Conservation (phyloP, 1,139 yeast genomes). For the Diutina ranongensis region DNA sequence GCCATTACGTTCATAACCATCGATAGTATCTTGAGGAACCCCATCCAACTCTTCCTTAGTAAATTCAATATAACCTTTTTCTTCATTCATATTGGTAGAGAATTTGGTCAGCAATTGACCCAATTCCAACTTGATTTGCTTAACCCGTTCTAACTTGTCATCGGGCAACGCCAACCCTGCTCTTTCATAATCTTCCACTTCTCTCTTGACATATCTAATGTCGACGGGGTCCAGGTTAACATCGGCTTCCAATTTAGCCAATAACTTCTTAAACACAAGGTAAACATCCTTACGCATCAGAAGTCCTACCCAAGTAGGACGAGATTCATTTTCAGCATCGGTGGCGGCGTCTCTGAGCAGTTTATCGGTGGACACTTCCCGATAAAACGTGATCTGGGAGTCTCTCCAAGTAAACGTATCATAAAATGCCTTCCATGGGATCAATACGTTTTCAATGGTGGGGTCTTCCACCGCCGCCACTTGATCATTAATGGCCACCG, state of each 20-base stretch:
- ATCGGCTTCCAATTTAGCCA: slow-evolving; percentile 18
- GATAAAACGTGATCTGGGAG: slow-evolving; percentile 50
- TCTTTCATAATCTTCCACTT: slow-evolving; percentile 43
- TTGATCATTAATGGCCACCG: slow-evolving; percentile 37
- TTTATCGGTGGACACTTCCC: slow-evolving; percentile 54
- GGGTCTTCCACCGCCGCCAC: slow-evolving; percentile 42
- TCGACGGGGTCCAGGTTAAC: slow-evolving; percentile 35
- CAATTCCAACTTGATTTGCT: slow-evolving; percentile 45
- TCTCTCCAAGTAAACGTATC: slow-evolving; percentile 33
- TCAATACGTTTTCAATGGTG: slow-evolving; percentile 42
- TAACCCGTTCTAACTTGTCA: slow-evolving; percentile 43
- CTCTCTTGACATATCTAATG: slow-evolving; percentile 43
- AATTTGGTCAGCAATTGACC: slow-evolving; percentile 47
- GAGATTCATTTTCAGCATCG: slow-evolving; percentile 45
- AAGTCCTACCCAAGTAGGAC: slow-evolving; percentile 50
- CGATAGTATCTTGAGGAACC: slow-evolving; percentile 52
- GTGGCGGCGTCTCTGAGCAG: slow-evolving; percentile 60
- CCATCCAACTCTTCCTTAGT: slow-evolving; percentile 60
- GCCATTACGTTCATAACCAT: slow-evolving; percentile 39
- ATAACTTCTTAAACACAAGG: slow-evolving; percentile 42
- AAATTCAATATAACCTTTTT: slow-evolving; percentile 47
- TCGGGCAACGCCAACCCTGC: slow-evolving; percentile 55
- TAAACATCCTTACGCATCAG: slow-evolving; percentile 60
- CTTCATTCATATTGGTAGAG: slow-evolving; percentile 60
- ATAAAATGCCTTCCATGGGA: slow-evolving; percentile 38